phyloP scores from a whole-genome alignment of 345 rosid species.

The Isatis tinctoria region DNA sequence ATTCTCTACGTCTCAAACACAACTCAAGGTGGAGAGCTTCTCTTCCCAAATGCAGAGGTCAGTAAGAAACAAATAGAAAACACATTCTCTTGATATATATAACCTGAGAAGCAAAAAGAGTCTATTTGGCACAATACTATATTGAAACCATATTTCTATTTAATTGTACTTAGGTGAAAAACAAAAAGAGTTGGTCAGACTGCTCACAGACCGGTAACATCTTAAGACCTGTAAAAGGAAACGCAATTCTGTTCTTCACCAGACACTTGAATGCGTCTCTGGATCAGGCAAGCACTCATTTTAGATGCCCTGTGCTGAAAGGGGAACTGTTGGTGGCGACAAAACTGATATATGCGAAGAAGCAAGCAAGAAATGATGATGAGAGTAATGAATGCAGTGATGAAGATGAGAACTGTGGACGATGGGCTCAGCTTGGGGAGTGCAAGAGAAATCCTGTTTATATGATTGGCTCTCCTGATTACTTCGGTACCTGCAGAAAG shows the following conservation, averaged over 20 bases:
- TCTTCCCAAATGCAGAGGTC: slow-evolving; percentile 70
- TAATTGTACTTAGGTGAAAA: slow-evolving; percentile 33
- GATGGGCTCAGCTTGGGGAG: slow-evolving; percentile 82
- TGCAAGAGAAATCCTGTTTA: slow-evolving; percentile 79
- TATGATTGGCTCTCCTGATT: slow-evolving; percentile 90
- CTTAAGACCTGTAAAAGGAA: slow-evolving; percentile 68
- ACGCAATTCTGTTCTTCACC: slow-evolving; percentile 74
- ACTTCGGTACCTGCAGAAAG: slow-evolving; percentile 85
- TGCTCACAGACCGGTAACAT: slow-evolving; percentile 42
- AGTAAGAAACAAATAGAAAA: slow-evolving; percentile 7
- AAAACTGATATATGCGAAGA: slow-evolving; percentile 47
- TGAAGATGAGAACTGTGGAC: slow-evolving; percentile 64
- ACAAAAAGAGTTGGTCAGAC: slow-evolving; percentile 47
- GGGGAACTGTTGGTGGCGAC: slow-evolving; percentile 72
- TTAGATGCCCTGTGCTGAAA: slow-evolving; percentile 73
- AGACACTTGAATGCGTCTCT: slow-evolving; percentile 40
- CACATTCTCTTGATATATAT: not conserved
- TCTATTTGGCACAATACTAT: not conserved
- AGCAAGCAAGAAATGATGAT: slow-evolving; percentile 26
- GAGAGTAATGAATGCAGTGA: slow-evolving; percentile 51
- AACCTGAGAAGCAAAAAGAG: not conserved
- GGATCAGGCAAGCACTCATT: slow-evolving; percentile 63
- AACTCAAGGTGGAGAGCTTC: slow-evolving; percentile 65
- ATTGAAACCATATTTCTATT: not conserved
- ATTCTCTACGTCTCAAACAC: slow-evolving; percentile 76